Base-by-base conservation (phyloP, 1,284 basidiomycete species). In the Meira nashicola region DNA sequence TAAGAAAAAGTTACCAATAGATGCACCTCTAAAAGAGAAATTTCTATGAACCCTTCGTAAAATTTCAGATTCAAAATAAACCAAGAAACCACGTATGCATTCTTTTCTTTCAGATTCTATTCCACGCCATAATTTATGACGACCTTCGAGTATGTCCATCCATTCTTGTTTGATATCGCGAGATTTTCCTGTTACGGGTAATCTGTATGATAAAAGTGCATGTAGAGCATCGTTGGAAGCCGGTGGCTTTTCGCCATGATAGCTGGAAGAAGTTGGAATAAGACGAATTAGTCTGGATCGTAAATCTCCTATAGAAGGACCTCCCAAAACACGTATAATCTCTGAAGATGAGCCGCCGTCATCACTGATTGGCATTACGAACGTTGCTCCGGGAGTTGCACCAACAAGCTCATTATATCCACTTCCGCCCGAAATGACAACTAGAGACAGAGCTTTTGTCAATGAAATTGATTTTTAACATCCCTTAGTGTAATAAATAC, bases 21-120 rank as follows among this genome's bases (percentile, higher is more conserved):
- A 66, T 0, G 66, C 71, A 11, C 74, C 76, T 8, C 74, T 64
- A 37, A 78, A 73, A 53, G 75, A 71, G 52, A 78, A 78, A 25
- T 73, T 68, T 1, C 75, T 58, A 53, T 77, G 72, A 38, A 92
- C 90, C 25, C 92, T 83, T 62, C 87, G 88, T 28, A 95, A 82
- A 6, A 92, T 84, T 69, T 92, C 88, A 62, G 85, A 87, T 77
- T 95, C 90, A 69, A 95, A 94, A 71, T 91, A 86, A 0, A 94
- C 90, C 17, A 73, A 59, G 25, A 72, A 73, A 89, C 89, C 89
- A 76, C 91, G 84, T 55, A 93, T 89, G 23, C 86, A 86, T 78
- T 97, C 94, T 79, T 93, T 93, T 65, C 92, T 85, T 77, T 97
- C 94, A 41, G 85, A 85, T 0, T 92, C 90, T 50, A 98, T 92